A percentile compares a stretch with the other conserved stretches of the same genome.
Conservation (phyloP, 345 rosid species). For the sweet orange (Citrus sinensis) region DNA sequence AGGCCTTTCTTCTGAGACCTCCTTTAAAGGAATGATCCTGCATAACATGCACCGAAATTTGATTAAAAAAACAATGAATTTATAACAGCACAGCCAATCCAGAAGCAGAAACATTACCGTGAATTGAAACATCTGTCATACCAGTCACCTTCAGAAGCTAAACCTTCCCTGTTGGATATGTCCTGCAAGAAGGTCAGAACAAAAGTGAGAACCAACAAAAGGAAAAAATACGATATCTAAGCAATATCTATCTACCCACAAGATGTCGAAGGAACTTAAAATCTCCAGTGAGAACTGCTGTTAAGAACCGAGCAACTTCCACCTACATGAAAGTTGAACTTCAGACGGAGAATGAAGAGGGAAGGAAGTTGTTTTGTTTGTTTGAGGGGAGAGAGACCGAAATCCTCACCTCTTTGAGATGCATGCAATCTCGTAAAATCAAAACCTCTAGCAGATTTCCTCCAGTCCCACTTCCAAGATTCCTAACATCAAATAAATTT, state of each 20-base stretch:
- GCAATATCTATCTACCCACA: constrained; percentile 41
- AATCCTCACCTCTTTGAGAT: constrained; percentile 62
- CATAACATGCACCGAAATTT: constrained; percentile 19
- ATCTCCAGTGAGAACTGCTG: constrained; percentile 61
- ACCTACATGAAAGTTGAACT: constrained; percentile 33
- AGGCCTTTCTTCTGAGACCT: constrained; percentile 70
- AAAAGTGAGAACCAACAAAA: constrained; percentile 12
- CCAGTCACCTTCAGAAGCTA: constrained; percentile 59
- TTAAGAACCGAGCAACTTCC: constrained; percentile 63
- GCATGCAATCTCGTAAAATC: constrained; percentile 74
- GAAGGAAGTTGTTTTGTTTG: not conserved
- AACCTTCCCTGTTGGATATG: constrained; percentile 71
- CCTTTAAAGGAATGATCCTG: constrained; percentile 64
- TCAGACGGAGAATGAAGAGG: constrained; percentile 8
- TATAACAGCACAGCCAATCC: constrained; percentile 8
- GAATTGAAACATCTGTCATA: constrained; percentile 50
- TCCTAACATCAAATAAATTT: constrained; percentile 32
- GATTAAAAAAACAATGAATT: not conserved
- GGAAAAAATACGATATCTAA: constrained; percentile 10
- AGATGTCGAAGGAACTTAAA: constrained; percentile 60
- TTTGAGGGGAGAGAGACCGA: constrained; percentile 3
- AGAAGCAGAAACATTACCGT: constrained; percentile 34
- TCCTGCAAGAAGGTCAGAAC: constrained; percentile 42
- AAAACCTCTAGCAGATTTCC: constrained; percentile 63
- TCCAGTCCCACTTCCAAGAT: constrained; percentile 51